Evolutionary conservation across 306 rosid genomes (phyloP).

Genomic region (Casuarina glauca): DNA sequence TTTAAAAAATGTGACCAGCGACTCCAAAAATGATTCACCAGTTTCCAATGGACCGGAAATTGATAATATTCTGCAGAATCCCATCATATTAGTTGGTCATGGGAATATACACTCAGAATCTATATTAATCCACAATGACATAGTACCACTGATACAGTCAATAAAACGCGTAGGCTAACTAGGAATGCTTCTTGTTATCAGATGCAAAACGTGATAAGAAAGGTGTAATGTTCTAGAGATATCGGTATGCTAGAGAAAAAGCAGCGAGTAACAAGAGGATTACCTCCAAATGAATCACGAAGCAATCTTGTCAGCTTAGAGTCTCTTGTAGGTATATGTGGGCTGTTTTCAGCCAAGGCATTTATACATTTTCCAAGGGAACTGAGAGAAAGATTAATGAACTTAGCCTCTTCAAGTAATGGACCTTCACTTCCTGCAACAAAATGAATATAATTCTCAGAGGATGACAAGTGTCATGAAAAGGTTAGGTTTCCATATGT

Average conservation of each 20-base stretch:
- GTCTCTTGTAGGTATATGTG: constrained; percentile 71
- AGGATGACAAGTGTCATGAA: neutral
- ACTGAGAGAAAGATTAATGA: constrained; percentile 69
- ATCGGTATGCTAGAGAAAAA: constrained; percentile 9
- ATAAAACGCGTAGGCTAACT: neutral
- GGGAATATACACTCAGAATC: neutral
- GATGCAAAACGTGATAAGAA: neutral
- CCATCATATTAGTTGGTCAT: neutral
- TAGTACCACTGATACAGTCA: neutral
- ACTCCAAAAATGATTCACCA: neutral
- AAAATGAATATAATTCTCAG: constrained; percentile 9
- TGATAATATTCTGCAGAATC: neutral
- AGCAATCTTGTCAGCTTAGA: constrained; percentile 79
- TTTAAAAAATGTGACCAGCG: neutral
- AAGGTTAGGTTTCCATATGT: neutral
- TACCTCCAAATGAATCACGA: constrained; percentile 84
- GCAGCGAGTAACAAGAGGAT: constrained; percentile 18
- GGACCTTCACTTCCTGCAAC: constrained; percentile 71
- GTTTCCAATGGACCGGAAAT: neutral
- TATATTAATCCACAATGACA: neutral
- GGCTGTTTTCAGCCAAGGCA: constrained; percentile 70
- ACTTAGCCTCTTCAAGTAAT: constrained; percentile 71
- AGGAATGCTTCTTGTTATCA: neutral
- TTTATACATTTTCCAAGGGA: constrained; percentile 80
- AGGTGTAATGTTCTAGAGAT: neutral